A percentile compares a stretch with the other conserved stretches of the same genome.
These are phyloP conservation scores for Acanthamoeba culbertsoni DNA, from an alignment of 208 protist species.

Conservation along the genomic window DNA sequence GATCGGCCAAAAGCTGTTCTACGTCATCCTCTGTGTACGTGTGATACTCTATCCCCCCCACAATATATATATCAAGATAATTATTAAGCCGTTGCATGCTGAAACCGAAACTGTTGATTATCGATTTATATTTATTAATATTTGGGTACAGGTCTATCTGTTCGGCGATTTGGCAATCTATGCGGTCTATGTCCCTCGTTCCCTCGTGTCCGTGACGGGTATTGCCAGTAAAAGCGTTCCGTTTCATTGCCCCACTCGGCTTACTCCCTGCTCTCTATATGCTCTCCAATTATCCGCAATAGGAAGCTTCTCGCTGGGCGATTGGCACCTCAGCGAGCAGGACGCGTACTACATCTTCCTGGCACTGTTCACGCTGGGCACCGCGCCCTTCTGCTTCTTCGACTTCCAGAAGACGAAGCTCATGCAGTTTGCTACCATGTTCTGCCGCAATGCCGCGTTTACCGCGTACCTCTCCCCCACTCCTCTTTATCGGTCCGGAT, in stretches of 20 bases:
- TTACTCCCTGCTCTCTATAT: no score
- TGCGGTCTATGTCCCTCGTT: slow-evolving; percentile 71
- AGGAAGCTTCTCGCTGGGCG: background rate
- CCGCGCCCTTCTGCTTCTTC: slow-evolving; percentile 71
- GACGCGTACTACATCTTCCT: slow-evolving; percentile 73
- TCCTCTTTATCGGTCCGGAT: background rate
- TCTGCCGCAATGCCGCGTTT: slow-evolving; percentile 75
- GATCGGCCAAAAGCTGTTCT: slow-evolving; percentile 73
- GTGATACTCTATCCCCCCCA: no score
- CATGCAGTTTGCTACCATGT: slow-evolving; percentile 72
- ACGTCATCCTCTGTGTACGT: slow-evolving; percentile 63
- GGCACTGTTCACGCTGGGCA: slow-evolving; percentile 59
- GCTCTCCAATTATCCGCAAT: no score
- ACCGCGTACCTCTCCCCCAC: background rate
- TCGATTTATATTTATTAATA: slow-evolving; percentile 40
- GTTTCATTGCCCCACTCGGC: no score
- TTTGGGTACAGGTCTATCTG: slow-evolving; percentile 64
- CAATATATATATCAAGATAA: no score
- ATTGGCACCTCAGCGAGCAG: background rate
- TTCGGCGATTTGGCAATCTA: slow-evolving; percentile 80
- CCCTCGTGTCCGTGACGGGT: slow-evolving; percentile 68
- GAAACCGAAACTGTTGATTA: no score
- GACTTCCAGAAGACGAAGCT: slow-evolving; percentile 82
- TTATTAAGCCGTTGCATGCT: no score
- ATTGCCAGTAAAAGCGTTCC: no score